Percentiles rank a stretch among this genome's conserved stretches.
Evolutionary conservation across 2,329 filamentous ascomycete genomes (phyloP).

Genomic region (Penicillium sp.): DNA sequence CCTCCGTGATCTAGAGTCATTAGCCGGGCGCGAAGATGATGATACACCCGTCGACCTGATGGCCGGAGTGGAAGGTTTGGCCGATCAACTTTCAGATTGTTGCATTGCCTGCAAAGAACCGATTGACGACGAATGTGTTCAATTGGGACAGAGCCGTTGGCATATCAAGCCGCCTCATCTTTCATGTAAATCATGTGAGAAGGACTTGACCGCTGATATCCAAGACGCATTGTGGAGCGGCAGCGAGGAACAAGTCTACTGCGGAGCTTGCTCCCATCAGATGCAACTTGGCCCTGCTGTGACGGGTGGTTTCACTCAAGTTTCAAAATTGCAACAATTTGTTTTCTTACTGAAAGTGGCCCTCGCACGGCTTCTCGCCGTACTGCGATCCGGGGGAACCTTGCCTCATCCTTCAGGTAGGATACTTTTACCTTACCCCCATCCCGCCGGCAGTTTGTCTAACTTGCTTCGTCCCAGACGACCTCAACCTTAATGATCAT

Average conservation of each 20-base stretch:
- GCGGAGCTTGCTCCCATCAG: conserved; percentile 61
- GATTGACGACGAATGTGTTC: conserved; percentile 91
- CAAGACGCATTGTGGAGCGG: conserved; percentile 71
- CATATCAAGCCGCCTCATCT: conserved; percentile 72
- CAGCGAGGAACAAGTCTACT: conserved; percentile 68
- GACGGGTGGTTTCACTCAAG: conserved; percentile 65
- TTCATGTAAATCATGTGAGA: conserved; percentile 66
- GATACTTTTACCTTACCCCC: conserved; percentile 21
- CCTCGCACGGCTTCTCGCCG: conserved; percentile 82
- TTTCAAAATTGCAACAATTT: conserved; percentile 90
- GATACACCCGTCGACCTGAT: conserved; percentile 63
- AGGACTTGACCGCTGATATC: conserved; percentile 68
- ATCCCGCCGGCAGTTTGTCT: conserved; percentile 9
- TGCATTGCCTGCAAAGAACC: conserved; percentile 79
- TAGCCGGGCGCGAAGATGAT: conserved; percentile 65
- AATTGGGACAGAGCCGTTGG: conserved; percentile 73
- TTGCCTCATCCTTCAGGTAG: conserved; percentile 69
- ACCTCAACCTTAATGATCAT: conserved; percentile 66
- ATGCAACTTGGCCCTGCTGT: conserved; percentile 56
- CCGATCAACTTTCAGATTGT: conserved; percentile 77
- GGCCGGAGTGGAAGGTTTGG: conserved; percentile 64
- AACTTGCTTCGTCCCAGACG: conserved; percentile 52
- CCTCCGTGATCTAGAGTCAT: conserved; percentile 75
- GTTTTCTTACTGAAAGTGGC: conserved; percentile 90
- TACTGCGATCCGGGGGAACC: conserved; percentile 78